phyloP scores from a whole-genome alignment of 768 basidiomycete genomes.

The Lentinus tigrinus region DNA sequence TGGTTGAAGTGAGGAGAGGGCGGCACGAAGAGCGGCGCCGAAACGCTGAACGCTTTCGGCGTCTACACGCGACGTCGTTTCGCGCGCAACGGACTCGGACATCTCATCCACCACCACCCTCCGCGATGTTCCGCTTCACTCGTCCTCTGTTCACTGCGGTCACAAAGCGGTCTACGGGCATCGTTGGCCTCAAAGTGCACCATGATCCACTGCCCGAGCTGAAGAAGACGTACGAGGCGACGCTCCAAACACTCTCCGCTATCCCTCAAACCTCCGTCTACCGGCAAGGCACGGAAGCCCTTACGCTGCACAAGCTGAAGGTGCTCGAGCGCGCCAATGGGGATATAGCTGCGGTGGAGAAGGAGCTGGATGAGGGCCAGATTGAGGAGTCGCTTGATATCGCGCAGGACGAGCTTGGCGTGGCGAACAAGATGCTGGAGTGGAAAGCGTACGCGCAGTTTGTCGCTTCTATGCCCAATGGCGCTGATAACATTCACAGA shows the following conservation, averaged over 20 bases:
- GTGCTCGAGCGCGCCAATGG: constrained; percentile 69
- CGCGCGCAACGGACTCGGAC: neutral
- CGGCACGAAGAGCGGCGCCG: neutral
- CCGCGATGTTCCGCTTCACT: constrained; percentile 72
- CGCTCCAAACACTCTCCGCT: constrained; percentile 62
- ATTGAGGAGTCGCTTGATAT: constrained; percentile 84
- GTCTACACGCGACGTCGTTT: constrained; percentile 5
- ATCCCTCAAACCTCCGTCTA: constrained; percentile 87
- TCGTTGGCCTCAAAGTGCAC: constrained; percentile 83
- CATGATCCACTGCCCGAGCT: constrained; percentile 82
- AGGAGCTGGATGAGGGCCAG: constrained; percentile 75
- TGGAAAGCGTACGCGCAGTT: constrained; percentile 87
- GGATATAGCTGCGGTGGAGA: constrained; percentile 67
- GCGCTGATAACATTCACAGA: constrained; percentile 29
- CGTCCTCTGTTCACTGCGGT: constrained; percentile 65
- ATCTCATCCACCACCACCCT: constrained; percentile 6
- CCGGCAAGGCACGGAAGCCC: constrained; percentile 83
- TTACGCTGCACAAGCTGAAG: constrained; percentile 76
- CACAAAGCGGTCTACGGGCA: constrained; percentile 79
- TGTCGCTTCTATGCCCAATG: constrained; percentile 5
- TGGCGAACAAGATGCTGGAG: constrained; percentile 82
- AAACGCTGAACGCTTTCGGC: constrained; percentile 7
- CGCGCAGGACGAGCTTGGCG: constrained; percentile 76
- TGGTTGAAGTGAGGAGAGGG: neutral
- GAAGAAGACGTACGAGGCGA: constrained; percentile 70